These are phyloP conservation scores for Colletotrichum incanum DNA, from an alignment of 2,329 filamentous ascomycete species.

Conservation along the genomic window DNA sequence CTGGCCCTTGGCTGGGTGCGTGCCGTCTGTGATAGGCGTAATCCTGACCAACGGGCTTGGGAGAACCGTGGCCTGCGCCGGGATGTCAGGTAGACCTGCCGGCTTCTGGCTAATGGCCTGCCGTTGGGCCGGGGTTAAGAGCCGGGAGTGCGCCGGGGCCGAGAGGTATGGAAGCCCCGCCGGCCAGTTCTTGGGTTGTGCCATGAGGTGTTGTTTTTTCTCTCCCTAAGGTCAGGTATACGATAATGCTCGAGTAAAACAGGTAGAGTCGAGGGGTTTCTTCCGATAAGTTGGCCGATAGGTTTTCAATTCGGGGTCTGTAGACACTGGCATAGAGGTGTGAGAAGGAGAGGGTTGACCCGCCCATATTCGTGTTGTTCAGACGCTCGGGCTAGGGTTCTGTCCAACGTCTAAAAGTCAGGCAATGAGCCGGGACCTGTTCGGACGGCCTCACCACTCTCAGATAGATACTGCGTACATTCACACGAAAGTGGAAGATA, in stretches of 20 bases:
- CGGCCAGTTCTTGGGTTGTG: conserved; percentile 72
- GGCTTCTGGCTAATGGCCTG: conserved; percentile 53
- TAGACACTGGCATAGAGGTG: neutral
- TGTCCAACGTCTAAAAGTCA: neutral
- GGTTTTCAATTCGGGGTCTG: neutral
- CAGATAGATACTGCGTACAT: neutral
- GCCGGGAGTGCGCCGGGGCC: conserved; percentile 63
- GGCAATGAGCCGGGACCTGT: neutral
- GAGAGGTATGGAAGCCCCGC: conserved; percentile 66
- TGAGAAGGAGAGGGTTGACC: neutral
- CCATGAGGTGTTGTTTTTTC: neutral
- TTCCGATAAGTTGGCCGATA: neutral
- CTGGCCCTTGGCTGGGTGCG: conserved; percentile 73
- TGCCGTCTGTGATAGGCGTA: conserved; percentile 63
- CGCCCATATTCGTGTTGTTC: neutral
- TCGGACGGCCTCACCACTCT: neutral
- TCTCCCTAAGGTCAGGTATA: no score
- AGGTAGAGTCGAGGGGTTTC: neutral
- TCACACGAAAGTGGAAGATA: no score
- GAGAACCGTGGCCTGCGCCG: conserved; percentile 55
- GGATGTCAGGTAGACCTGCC: conserved; percentile 50
- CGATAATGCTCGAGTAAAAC: neutral
- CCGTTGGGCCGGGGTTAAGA: conserved; percentile 61
- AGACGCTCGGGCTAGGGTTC: neutral
- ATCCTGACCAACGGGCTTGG: conserved; percentile 70